phyloP scores from a whole-genome alignment of 768 basidiomycete genomes.

The Phylloporus rhodoxanthus region DNA sequence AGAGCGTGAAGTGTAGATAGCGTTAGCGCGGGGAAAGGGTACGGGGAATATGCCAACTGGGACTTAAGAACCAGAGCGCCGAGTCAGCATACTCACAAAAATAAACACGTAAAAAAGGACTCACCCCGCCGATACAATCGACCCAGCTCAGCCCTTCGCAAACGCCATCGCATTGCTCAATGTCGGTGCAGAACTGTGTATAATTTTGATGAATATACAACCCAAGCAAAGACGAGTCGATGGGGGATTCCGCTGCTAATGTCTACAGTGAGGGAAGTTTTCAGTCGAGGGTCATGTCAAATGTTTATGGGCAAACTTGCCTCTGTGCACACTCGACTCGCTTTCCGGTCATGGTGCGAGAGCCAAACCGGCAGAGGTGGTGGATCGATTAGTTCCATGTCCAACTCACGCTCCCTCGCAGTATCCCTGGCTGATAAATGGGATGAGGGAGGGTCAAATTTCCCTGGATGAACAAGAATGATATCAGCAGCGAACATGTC shows the following conservation, averaged over 20 bases:
- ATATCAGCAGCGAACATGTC: neutral
- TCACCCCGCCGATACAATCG: slow-evolving; percentile 60
- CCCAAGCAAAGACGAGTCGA: slow-evolving; percentile 85
- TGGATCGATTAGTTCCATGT: slow-evolving; percentile 49
- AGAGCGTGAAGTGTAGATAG: slow-evolving; percentile 83
- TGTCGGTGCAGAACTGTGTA: slow-evolving; percentile 69
- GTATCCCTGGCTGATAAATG: slow-evolving; percentile 59
- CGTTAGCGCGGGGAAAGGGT: slow-evolving; percentile 80
- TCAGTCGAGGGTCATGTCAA: neutral
- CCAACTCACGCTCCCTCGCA: slow-evolving; percentile 52
- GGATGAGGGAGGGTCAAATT: slow-evolving; percentile 58
- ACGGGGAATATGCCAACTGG: slow-evolving; percentile 57
- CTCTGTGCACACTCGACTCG: slow-evolving; percentile 74
- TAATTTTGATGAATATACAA: slow-evolving; percentile 95
- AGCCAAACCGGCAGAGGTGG: slow-evolving; percentile 56
- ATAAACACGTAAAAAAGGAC: slow-evolving; percentile 12
- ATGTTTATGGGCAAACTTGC: slow-evolving; percentile 34
- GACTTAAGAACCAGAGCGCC: slow-evolving; percentile 36
- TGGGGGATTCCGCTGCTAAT: slow-evolving; percentile 78
- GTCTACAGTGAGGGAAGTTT: slow-evolving; percentile 34
- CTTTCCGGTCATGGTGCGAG: slow-evolving; percentile 50
- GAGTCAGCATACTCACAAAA: neutral
- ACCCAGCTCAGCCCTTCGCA: slow-evolving; percentile 74
- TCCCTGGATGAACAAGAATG: slow-evolving; percentile 43
- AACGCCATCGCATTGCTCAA: slow-evolving; percentile 68